Base-by-base conservation (phyloP, 768 basidiomycete genomes). In the Lanmaoa pseudosensibilis region DNA sequence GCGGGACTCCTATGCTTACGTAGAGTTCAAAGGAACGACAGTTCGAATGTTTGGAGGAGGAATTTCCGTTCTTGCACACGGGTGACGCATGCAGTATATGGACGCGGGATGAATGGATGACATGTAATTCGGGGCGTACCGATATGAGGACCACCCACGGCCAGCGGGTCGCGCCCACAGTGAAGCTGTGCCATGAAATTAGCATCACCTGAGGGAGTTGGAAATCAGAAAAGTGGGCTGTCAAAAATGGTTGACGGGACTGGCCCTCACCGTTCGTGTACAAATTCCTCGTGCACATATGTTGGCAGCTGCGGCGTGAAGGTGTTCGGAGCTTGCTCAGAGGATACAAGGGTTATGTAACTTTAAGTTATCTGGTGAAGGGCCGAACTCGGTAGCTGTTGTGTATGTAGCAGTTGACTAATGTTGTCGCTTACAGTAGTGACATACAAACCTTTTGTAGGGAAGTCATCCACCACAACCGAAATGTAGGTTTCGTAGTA, bases 171-270 rank as follows among this genome's bases (percentile, higher is more conserved):
- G 34, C 39, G 30, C 57, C 49, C 45, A 59, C 58, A 52, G 38
- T 9, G 21, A 46, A 52, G 56, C 48, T 46, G 57, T 58, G 57
- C 36, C 23, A 36, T 25, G 45, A 23, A 21, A 56, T 41, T 45
- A 33, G 33, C 33, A 3, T 47, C 39, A 16, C 45, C 36, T 13
- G 12, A 5, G 15, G 30, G n/a, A 19, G 30, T 46, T 18, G 30
- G 21, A 33, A 21, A 34, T 34, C 2, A n/a, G 25, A 30, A 39
- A 25, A n/a, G 2, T 15, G 5, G 27, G 8, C 37, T 13, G 32
- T 30, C 33, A 27, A 41, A 52, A 37, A 44, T 53, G 33, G 33
- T 23, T 23, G 25, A 16, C 32, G 36, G 27, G 33, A 52, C 4
- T 41, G 16, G 18, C 8, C 27, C 23, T 27, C 25, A 3, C 18